Evolutionary conservation across 768 basidiomycete species (phyloP), one percentile per base, ranked within the genome.

Genomic region (Mycena olivaceomarginata): DNA sequence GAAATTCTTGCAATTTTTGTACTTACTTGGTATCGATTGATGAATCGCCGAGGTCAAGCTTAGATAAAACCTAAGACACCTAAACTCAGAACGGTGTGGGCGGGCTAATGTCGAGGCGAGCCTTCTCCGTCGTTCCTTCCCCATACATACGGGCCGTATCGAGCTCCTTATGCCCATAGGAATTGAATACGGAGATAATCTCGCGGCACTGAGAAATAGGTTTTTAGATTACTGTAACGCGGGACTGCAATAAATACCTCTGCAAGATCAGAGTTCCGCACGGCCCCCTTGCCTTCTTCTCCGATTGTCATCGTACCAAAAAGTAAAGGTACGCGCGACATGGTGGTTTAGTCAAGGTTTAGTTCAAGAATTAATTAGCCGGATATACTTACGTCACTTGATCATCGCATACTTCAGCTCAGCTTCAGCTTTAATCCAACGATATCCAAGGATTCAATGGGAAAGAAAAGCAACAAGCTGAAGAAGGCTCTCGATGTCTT

Each of bases 381-480:
- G 59, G 45, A n/a, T n/a, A 43, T 31, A 43, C 48, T 60, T 56
- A 64, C 70, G 37, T 66, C 45, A 57, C 22, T 43, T 10, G 18
- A 51, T 18, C 80, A 25, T 31, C 31, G 31, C 31, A 31, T 31
- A 31, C 31, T 31, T 31, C 31, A 31, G 31, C 31, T 31, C 31
- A 31, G 3, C 31, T 31, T 31, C 31, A 31, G 31, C 3, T 31
- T 31, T 31, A 31, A 31, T 31, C 31, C 31, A 31, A 31, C 31
- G 4, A 31, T 31, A 31, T 31, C 31, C n/a, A 57, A 6, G 63
- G 80, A 62, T 46, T 74, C 71, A 63, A 92, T 92, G 92, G 87
- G 84, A 73, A 95, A 93, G 83, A 89, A 86, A 82, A 91, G 89
- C 80, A 93, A 92, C 80, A 93, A 92, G 84, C 75, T 87, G 63